Evolutionary conservation across 371 early-diverging fungal genomes (phyloP), one percentile per base, ranked within the genome.

Genomic region (Mortierella sp.): DNA sequence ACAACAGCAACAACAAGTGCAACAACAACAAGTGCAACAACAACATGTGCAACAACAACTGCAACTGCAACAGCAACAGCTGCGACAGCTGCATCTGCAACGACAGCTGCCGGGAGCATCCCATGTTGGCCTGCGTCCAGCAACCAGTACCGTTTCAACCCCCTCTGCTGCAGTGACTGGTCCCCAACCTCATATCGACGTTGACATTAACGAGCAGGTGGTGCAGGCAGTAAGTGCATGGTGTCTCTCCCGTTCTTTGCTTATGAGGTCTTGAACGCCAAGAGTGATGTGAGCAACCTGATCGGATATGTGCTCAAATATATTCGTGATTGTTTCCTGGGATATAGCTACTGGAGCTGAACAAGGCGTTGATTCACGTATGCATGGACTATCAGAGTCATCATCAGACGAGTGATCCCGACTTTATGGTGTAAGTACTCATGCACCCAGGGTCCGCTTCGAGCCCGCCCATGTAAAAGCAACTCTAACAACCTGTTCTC

Each of bases 331-430:
- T 42, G 0, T 54, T 19, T 30, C 30, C 27, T 23, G 3, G 24
- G n/a, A 23, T 24, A 19, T 13, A 74, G 70, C 7, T 74, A 42
- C 62, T 74, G n/a, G 76, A 74, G 38, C 31, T 74, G 24, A 74
- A 69, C 58, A 74, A 61, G 57, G 76, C 69, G 24, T 54, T 74
- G 42, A 69, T 74, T 30, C 45, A 50, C 3, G 76, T 74, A 4
- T 74, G 76, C 57, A 64, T 68, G 12, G 76, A 74, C 65, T 74
- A 74, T 39, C 76, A 74, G 41, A 61, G 42, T 3, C 47, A 47
- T 21, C 52, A 42, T 8, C 48, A 58, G 18, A 54, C 69, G 8
- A 7, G 46, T 7, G 76, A 74, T 31, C 76, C 76, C 16, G 69
- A 64, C 42, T 69, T 64, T 58, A 31, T 60, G 30, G n/a, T 56